These are phyloP conservation scores for Colletotrichum navitas DNA, from an alignment of 2,329 filamentous ascomycete genomes.

Conservation along the genomic window DNA sequence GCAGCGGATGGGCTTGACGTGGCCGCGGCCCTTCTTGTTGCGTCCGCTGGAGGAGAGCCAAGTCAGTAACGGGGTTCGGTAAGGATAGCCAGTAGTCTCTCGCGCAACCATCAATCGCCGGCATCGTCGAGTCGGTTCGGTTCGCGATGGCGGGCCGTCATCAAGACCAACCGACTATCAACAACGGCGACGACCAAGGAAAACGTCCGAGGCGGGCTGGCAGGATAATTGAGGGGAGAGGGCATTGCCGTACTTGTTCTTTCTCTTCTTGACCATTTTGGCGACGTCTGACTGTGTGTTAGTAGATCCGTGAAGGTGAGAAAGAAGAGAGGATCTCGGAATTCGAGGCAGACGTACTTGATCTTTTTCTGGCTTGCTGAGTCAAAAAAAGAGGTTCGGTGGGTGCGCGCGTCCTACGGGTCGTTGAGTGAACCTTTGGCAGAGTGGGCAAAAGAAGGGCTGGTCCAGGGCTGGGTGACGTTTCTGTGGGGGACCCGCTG, in stretches of 20 bases:
- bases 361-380: conserved; percentile 42
- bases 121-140: not conserved
- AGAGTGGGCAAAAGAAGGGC: conserved; percentile 25
- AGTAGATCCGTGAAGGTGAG: conserved; percentile 45
- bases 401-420: conserved; percentile 11
- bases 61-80: conserved; percentile 42
- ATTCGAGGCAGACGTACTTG: conserved; percentile 41
- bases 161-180: not conserved
- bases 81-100: not conserved
- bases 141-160: not conserved
- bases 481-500: not conserved
- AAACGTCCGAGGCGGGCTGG: not conserved
- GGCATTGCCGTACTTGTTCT: conserved; percentile 68
- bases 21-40: conserved; percentile 99
- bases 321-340: conserved; percentile 23
- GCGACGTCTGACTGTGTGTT: conserved; percentile 62
- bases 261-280: conserved; percentile 81
- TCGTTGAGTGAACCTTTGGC: not conserved
- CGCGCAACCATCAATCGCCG: conserved; percentile 13
- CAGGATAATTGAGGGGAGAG: not conserved
- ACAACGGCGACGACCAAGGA: conserved; percentile 8
- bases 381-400: conserved; percentile 35
- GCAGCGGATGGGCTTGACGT: conserved; percentile 97
- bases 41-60: conserved; percentile 76
- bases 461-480: conserved; percentile 22